Base-by-base conservation (phyloP, 768 basidiomycete species). In the Rhodosporidiobolus sp. region DNA sequence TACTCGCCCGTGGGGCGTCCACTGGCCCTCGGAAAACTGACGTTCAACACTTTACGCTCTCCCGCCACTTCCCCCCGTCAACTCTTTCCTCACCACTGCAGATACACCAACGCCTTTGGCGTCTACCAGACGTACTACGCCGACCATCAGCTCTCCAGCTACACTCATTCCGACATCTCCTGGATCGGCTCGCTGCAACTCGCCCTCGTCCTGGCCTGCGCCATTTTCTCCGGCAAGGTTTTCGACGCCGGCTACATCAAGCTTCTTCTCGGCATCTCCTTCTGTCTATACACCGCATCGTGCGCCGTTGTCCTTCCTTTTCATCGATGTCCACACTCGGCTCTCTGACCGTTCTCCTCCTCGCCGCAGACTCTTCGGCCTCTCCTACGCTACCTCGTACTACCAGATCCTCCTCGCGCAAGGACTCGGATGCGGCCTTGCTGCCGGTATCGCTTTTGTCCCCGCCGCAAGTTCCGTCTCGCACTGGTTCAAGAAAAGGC, bases 401-500 rank as follows among this genome's bases (percentile, higher is more conserved):
- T 71, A 57, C 30, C 69, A 86, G 85, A 80, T 87, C 54, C 86
- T 87, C 73, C 81, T 87, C 26, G 80, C 82, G 1, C 85, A 86
- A 74, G 87, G 87, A 1, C 70, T 87, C 34, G 83, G 80, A 0
- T 79, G 83, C 28, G 86, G 86, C 9, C 58, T 72, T 38, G 76
- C 75, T 0, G 45, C 64, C 1, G 87, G 87, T 12, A 58, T 87
- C 54, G 73, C 83, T 4, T 86, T 85, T 74, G 79, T 86, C 45
- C 89, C 90, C 0, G 83, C 88, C 0, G 81, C 91, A 26, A 84
- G 87, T 9, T 86, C 87, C 67, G 83, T 90, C 24, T 86, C 89
- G 0, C 90, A 87, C 1, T 84, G 88, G 65, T 91, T 90, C 81
- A 77, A 78, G 61, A 84, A 84, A 72, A 87, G 88, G 71, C 85